A percentile compares a stretch with the other conserved stretches of the same genome.
Evolutionary conservation across 345 rosid species (phyloP).

Genomic region (Eucalyptus guilfoylei): DNA sequence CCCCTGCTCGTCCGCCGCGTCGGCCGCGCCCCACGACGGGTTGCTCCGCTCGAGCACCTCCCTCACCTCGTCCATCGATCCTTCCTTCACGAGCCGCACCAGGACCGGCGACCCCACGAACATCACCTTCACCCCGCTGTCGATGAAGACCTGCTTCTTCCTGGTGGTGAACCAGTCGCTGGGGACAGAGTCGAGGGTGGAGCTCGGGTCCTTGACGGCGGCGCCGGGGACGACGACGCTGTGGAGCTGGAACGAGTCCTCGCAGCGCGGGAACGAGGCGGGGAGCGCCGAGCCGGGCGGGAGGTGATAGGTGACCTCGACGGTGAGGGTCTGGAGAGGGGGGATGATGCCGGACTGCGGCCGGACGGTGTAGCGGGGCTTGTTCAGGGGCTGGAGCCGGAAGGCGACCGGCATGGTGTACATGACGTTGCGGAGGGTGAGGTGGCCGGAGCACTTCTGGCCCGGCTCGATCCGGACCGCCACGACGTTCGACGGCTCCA

Average conservation of each 20-base stretch:
- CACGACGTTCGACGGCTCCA: slow-evolving; percentile 54
- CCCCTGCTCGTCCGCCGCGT: slow-evolving; percentile 28
- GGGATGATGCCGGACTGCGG: slow-evolving; percentile 55
- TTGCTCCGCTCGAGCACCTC: slow-evolving; percentile 50
- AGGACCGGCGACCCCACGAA: slow-evolving; percentile 50
- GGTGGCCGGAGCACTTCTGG: slow-evolving; percentile 34
- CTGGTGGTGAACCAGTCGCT: slow-evolving; percentile 49
- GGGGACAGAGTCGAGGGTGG: slow-evolving; percentile 33
- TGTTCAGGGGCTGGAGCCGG: slow-evolving; percentile 41
- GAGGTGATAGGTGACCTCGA: slow-evolving; percentile 40
- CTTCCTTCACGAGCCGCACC: slow-evolving; percentile 30
- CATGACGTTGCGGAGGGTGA: slow-evolving; percentile 56
- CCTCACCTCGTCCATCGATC: slow-evolving; percentile 43
- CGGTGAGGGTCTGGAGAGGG: slow-evolving; percentile 26
- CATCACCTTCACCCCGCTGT: slow-evolving; percentile 49
- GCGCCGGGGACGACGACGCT: slow-evolving; percentile 73
- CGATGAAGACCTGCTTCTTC: slow-evolving; percentile 59
- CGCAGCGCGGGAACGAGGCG: slow-evolving; percentile 19
- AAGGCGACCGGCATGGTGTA: slow-evolving; percentile 68
- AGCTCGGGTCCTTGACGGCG: slow-evolving; percentile 22
- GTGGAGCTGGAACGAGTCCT: slow-evolving; percentile 44
- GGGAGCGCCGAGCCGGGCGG: slow-evolving; percentile 22
- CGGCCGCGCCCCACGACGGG: slow-evolving; percentile 26
- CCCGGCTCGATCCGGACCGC: slow-evolving; percentile 43
- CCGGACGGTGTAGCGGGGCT: slow-evolving; percentile 22